These are phyloP conservation scores for Aphanomyces invadans DNA, from an alignment of 352 stramenopile species.

Conservation along the genomic window DNA sequence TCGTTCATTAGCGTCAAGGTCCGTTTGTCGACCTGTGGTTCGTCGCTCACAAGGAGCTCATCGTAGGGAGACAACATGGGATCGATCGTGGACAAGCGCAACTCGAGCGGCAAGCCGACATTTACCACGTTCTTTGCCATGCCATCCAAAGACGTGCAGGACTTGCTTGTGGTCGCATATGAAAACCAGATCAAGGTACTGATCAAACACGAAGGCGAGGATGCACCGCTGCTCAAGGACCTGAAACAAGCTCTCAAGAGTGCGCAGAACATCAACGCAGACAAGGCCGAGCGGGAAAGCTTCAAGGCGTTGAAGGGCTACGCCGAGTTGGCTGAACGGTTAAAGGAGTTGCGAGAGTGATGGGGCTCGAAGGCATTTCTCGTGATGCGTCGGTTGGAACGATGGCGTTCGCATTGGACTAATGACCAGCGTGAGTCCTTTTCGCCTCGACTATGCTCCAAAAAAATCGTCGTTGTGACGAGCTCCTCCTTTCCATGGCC, in stretches of 20 bases:
- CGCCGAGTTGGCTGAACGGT: constrained; percentile 46
- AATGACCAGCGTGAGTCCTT: too few relatives aligned
- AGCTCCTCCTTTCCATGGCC: too few relatives aligned
- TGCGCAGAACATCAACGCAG: constrained; percentile 45
- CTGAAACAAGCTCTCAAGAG: constrained; percentile 44
- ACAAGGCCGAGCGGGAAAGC: constrained; percentile 62
- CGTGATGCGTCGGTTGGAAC: too few relatives aligned
- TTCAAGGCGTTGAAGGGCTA: constrained; percentile 65
- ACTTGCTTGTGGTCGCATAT: constrained; percentile 63
- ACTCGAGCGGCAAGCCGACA: constrained; percentile 58
- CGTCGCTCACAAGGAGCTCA: neutral
- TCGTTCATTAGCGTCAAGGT: constrained; percentile 77
- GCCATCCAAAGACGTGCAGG: constrained; percentile 57
- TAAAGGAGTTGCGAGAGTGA: constrained; percentile 16
- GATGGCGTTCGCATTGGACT: too few relatives aligned
- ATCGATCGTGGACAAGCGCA: constrained; percentile 71
- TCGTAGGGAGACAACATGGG: constrained; percentile 73
- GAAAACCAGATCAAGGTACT: constrained; percentile 79
- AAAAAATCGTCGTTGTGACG: too few relatives aligned
- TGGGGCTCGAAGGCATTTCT: too few relatives aligned
- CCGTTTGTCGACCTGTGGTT: constrained; percentile 1
- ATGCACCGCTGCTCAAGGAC: constrained; percentile 57
- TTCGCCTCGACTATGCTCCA: too few relatives aligned
- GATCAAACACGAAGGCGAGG: constrained; percentile 51
- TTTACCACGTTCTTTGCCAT: constrained; percentile 81